These are phyloP conservation scores for Phoma herbarum DNA, from an alignment of 2,329 filamentous ascomycete genomes.

Conservation along the genomic window DNA sequence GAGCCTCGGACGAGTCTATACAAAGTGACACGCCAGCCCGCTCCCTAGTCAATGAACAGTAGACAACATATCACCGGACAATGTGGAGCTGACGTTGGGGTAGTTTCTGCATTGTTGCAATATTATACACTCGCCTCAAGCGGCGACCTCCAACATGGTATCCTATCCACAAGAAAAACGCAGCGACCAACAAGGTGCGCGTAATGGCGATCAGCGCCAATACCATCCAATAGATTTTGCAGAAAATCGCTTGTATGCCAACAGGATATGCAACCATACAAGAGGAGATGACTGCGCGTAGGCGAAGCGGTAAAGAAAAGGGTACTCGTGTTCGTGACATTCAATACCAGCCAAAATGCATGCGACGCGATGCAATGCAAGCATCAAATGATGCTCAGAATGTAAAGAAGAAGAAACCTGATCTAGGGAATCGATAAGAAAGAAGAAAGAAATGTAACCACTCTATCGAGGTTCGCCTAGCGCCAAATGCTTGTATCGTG, in stretches of 20 bases:
- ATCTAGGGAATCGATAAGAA: slow-evolving; percentile 31
- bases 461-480: slow-evolving; percentile 37
- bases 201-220: slow-evolving; percentile 12
- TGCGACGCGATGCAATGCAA: slow-evolving; percentile 41
- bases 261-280: slow-evolving; percentile 25
- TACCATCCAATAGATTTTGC: slow-evolving; percentile 18
- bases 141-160: slow-evolving; percentile 12
- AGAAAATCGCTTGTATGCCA: slow-evolving; percentile 31
- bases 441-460: slow-evolving; percentile 21
- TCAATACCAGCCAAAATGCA: slow-evolving; percentile 30
- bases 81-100: not conserved
- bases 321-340: slow-evolving; percentile 30
- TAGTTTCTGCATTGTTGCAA: slow-evolving; percentile 20
- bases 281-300: slow-evolving; percentile 10
- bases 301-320: slow-evolving; percentile 16
- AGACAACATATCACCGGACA: not conserved
- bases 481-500: slow-evolving; percentile 37
- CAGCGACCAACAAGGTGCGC: slow-evolving; percentile 17
- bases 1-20: not conserved
- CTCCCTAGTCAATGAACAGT: not conserved
- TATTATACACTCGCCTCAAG: slow-evolving; percentile 28
- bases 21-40: not conserved
- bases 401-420: slow-evolving; percentile 34
- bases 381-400: slow-evolving; percentile 24
- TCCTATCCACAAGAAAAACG: slow-evolving; percentile 24